A percentile compares a stretch with the other conserved stretches of the same genome.
phyloP scores from a whole-genome alignment of 805 yeast genomes.

The Allodekkera sacchari region DNA sequence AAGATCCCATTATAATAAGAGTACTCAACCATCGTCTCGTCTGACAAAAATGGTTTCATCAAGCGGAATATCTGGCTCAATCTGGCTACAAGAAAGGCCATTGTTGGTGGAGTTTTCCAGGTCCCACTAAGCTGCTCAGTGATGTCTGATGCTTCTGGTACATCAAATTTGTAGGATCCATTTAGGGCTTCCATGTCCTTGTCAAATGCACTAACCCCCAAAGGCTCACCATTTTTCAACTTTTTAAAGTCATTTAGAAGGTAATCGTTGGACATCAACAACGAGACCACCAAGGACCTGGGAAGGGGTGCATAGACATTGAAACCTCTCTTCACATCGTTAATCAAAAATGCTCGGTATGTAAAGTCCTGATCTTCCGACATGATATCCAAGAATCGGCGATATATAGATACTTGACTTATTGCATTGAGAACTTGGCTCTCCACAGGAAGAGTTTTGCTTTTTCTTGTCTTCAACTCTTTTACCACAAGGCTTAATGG shows the following conservation, averaged over 20 bases:
- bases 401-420: slow-evolving; percentile 57
- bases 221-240: slow-evolving; percentile 36
- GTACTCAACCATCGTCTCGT: slow-evolving; percentile 42
- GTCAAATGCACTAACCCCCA: slow-evolving; percentile 37
- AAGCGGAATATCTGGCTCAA: slow-evolving; percentile 37
- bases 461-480: slow-evolving; percentile 58
- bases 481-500: slow-evolving; percentile 28
- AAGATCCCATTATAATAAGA: slow-evolving; percentile 37
- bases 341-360: slow-evolving; percentile 35
- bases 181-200: not conserved
- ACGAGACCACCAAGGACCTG: slow-evolving; percentile 29
- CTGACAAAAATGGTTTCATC: slow-evolving; percentile 29
- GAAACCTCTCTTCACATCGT: slow-evolving; percentile 37
- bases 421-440: slow-evolving; percentile 24
- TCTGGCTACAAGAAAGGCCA: slow-evolving; percentile 48
- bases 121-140: slow-evolving; percentile 7
- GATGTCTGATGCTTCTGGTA: not conserved
- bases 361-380: slow-evolving; percentile 20
- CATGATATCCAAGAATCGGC: slow-evolving; percentile 36
- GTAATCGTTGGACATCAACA: slow-evolving; percentile 30
- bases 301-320: slow-evolving; percentile 42
- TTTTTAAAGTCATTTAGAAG: slow-evolving; percentile 34
- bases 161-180: not conserved
- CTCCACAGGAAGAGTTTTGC: slow-evolving; percentile 31
- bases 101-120: slow-evolving; percentile 52